Conservation (phyloP, 305 asterid species). For the Salvia sclarea region DNA sequence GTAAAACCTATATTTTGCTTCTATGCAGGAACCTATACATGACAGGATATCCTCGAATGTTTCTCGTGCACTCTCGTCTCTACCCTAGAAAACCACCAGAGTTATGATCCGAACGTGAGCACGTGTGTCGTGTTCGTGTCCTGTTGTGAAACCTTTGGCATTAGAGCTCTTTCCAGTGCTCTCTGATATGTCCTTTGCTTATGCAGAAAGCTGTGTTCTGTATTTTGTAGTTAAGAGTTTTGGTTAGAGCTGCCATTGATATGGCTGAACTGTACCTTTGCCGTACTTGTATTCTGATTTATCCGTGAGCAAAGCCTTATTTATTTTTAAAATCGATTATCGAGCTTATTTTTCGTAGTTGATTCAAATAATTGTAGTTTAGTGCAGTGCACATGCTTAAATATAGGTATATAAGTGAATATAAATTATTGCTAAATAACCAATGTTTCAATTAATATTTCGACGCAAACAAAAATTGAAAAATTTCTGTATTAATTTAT, state of each 20-base stretch:
- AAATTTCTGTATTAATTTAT: no score
- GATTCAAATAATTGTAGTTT: no score
- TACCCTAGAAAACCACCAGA: conserved; percentile 24
- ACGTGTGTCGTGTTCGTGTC: background rate
- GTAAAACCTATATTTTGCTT: background rate
- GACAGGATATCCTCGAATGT: conserved; percentile 77
- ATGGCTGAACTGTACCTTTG: background rate
- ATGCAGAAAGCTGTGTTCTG: background rate
- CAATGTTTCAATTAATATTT: no score
- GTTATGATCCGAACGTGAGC: background rate
- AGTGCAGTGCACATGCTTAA: no score
- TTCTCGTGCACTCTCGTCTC: conserved; percentile 54
- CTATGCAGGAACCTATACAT: conserved; percentile 73
- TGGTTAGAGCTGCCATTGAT: no score
- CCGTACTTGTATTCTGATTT: background rate
- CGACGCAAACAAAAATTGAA: no score
- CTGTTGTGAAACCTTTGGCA: background rate
- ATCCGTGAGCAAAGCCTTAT: background rate
- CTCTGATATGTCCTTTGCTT: background rate
- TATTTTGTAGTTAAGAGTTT: background rate
- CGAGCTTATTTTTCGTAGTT: background rate
- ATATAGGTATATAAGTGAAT: no score
- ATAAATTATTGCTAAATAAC: no score
- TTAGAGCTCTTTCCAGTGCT: background rate
- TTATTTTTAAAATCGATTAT: background rate